Percentiles rank a stretch among this genome's conserved stretches.
Evolutionary conservation across 163 green algal genomes (phyloP).

Genomic region (Scenedesmus sp.): DNA sequence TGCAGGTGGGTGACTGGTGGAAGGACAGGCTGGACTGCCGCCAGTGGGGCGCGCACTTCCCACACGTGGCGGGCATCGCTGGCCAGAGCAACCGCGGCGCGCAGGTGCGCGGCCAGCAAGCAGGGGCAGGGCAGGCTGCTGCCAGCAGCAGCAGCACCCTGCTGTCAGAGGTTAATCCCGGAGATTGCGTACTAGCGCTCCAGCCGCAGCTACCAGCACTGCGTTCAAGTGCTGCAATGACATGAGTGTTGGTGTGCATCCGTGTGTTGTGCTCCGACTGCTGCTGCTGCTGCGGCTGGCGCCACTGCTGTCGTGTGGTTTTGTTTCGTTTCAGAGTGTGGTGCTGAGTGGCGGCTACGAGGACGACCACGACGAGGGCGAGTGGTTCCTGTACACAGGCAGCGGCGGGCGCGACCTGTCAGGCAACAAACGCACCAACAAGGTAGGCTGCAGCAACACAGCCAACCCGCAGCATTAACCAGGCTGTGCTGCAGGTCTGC

Average conservation of each 20-base stretch:
- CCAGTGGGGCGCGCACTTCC: constrained; percentile 97
- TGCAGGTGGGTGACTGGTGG: constrained; percentile 93
- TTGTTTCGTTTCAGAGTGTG: constrained; percentile 54
- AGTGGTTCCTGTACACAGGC: constrained; percentile 99
- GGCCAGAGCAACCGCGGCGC: constrained; percentile 87
- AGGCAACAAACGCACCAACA: constrained; percentile 98
- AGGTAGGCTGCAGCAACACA: constrained; percentile 60
- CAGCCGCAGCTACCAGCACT: background rate
- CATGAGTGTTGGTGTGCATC: too few species aligned
- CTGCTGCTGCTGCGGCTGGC: background rate
- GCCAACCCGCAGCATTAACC: too few species aligned
- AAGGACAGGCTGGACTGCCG: constrained; percentile 95
- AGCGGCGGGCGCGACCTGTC: constrained; percentile 93
- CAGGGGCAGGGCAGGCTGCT: background rate
- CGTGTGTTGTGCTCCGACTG: too few species aligned
- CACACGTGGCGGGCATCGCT: constrained; percentile 97
- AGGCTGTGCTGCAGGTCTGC: too few species aligned
- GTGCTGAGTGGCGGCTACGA: constrained; percentile 87
- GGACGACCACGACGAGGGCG: constrained; percentile 95
- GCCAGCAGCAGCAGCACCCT: background rate
- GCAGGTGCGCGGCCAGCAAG: constrained; percentile 60
- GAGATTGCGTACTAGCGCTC: background rate
- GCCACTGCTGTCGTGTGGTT: too few species aligned
- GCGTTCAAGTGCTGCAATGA: too few species aligned
- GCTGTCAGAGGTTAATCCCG: background rate